A percentile compares a stretch with the other conserved stretches of the same genome.
Conservation (phyloP, 1,284 basidiomycete genomes). For the Tilletia indica region DNA sequence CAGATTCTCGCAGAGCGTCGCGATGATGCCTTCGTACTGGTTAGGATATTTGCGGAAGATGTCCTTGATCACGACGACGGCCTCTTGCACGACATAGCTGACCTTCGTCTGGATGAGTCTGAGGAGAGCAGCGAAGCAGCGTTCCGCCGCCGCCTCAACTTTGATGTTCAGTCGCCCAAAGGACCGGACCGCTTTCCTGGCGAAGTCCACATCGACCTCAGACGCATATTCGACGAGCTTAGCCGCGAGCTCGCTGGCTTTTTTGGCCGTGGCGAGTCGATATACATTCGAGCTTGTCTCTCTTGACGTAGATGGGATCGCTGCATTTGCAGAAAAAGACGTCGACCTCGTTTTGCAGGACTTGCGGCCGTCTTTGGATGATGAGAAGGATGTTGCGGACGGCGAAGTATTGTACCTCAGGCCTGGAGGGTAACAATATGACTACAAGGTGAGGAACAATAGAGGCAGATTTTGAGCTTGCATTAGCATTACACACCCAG, state of each 20-base stretch:
- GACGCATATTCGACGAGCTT: conserved; percentile 98
- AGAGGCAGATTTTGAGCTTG: no score
- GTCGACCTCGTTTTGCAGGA: conserved; percentile 93
- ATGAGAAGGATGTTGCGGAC: conserved; percentile 94
- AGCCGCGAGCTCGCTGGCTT: conserved; percentile 83
- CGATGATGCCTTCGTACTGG: conserved; percentile 91
- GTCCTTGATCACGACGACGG: conserved; percentile 94
- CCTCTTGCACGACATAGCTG: conserved; percentile 95
- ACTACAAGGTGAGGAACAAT: conserved; percentile 25
- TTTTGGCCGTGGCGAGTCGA: conserved; percentile 83
- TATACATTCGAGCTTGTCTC: conserved; percentile 99
- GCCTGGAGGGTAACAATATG: conserved; percentile 76
- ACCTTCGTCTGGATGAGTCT: conserved; percentile 88
- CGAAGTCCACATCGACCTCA: conserved; percentile 97
- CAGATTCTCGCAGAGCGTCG: conserved; percentile 86
- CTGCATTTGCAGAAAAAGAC: conserved; percentile 99
- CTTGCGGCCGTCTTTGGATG: conserved; percentile 86
- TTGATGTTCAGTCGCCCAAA: conserved; percentile 97
- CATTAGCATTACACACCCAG: conserved; percentile 22
- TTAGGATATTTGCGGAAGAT: conserved; percentile 97
- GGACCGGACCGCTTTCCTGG: conserved; percentile 91
- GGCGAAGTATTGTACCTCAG: conserved; percentile 97
- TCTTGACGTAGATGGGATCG: conserved; percentile 97
- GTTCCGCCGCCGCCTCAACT: conserved; percentile 82
- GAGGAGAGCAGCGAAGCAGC: conserved; percentile 83